Base-by-base conservation (phyloP, 768 basidiomycete species). In the Solioccasus polychromus region DNA sequence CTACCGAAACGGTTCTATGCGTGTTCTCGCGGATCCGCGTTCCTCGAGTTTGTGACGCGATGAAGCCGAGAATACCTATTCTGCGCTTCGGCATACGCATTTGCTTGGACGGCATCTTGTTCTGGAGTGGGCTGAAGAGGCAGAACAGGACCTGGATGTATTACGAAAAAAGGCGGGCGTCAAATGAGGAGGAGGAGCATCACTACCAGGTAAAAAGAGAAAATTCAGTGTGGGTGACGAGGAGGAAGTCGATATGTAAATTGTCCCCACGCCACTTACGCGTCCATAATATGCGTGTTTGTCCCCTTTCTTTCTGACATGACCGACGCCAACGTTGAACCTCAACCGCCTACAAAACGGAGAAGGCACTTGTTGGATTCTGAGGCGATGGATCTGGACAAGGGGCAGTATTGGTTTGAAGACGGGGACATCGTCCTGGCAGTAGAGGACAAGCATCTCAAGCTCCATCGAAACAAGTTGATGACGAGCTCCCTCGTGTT, bases 101-200 rank as follows among this genome's bases (percentile, higher is more conserved):
- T 82, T 98, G 56, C 82, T 99, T 18, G 95, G 96, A 8, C 72
- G 96, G 28, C 96, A 99, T 75, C 70, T 99, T 35, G 92, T 98
- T 4, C 71, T 99, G 34, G 85, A 98, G 64, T 96, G 94, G 93
- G 92, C 94, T 1, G 79, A 86, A 55, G 88, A 88, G 45, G 85
- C 73, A 3, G 88, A 88, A 51, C 79, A 82, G 59, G 88, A 94
- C 60, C 60, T 94, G 42, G 88, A 88, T 24, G 74, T 62, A 44
- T 62, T 96, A 38, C 72, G 93, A 48, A 78, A 79, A 68, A 93
- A 92, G 69, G 85, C 83, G 1, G 87, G 85, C 1, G 81, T 88
- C 48, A 87, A 86, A 11, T 87, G 75, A 54, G 86, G 87, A 2
- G 83, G 71, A 15, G 83, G 85, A 8, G 77, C 71, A 51, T 75